Percentiles rank a stretch among this genome's conserved stretches.
phyloP scores from a whole-genome alignment of 208 protist genomes.

The Leishmania lainsoni region DNA sequence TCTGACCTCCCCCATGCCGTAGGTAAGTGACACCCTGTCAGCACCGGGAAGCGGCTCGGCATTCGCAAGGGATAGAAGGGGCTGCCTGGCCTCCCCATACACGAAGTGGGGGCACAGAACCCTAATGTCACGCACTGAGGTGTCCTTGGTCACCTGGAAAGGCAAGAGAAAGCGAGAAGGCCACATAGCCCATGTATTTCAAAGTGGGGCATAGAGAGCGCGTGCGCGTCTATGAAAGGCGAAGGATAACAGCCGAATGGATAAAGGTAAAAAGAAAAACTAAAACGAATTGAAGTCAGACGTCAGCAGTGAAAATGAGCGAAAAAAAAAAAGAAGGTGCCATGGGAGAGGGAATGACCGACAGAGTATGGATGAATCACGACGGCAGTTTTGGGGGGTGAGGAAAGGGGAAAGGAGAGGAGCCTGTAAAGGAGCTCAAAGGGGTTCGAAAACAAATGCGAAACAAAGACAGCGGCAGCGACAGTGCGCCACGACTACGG shows the following conservation, averaged over 20 bases:
- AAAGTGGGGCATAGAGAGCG: background rate
- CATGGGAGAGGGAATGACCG: too few relatives aligned
- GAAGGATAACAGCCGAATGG: background rate
- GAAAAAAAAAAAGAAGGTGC: background rate
- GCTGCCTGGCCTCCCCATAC: background rate
- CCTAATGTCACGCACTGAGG: background rate
- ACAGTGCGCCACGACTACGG: too few relatives aligned
- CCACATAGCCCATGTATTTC: background rate
- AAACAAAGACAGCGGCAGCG: too few relatives aligned
- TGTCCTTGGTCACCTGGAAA: background rate
- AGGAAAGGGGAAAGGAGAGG: background rate
- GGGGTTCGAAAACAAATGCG: too few relatives aligned
- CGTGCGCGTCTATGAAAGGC: background rate
- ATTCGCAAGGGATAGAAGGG: too few relatives aligned
- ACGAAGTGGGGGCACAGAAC: background rate
- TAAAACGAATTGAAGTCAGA: background rate
- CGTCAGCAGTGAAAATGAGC: background rate
- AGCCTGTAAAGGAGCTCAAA: too few relatives aligned
- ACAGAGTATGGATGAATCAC: background rate
- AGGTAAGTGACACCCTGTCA: too few relatives aligned
- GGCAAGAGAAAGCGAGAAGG: background rate
- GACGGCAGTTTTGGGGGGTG: background rate
- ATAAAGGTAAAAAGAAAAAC: background rate
- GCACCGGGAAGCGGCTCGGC: too few relatives aligned
- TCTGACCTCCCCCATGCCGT: too few relatives aligned